Base-by-base conservation (phyloP, 1,284 basidiomycete genomes). In the Malassezia yamatoensis region DNA sequence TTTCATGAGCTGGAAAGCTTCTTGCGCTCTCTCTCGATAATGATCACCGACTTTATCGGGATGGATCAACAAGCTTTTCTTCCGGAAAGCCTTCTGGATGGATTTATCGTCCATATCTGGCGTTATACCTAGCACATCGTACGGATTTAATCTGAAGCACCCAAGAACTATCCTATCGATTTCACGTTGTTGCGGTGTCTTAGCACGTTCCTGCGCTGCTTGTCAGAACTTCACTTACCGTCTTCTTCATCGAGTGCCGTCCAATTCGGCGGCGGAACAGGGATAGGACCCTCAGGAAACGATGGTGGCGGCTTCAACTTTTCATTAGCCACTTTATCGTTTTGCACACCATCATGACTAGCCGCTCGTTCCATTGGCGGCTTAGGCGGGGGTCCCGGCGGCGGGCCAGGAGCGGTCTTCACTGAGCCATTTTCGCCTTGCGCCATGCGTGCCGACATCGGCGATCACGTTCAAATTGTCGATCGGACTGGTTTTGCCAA, bases 1-100 rank as follows among this genome's bases (percentile, higher is more conserved):
- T 67, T 81, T 81, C 51, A 81, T 73, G 60, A 79, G 70, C 62
- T 80, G 80, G 66, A 81, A 81, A 21, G 80, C 80, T 74, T 81
- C 72, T 43, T 72, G 64, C 0, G 79, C 80, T n/a, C 78, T 62
- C 35, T 78, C 78, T 54, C 48, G 53, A 12, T 15, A 9, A 47
- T 61, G 49, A 67, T 80, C 78, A 67, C 80, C 77, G 63, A 79
- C 79, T 72, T 81, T 81, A 70, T 81, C 80, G 13, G 80, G 80
- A 64, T 81, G 80, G 49, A 81, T 80, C 67, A 81, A 66, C 57
- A 81, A 73, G 15, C 78, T 80, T 66, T 79, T 80, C 67, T 78
- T 79, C 54, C 80, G 76, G 62, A 80, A 81, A 49, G 77, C 75
- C 66, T 78, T 78, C 64, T 79, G 79, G 65, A 81, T 77, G 35